These are phyloP conservation scores for Elsinoe perseae DNA, from an alignment of 2,329 filamentous ascomycete genomes.

Conservation along the genomic window DNA sequence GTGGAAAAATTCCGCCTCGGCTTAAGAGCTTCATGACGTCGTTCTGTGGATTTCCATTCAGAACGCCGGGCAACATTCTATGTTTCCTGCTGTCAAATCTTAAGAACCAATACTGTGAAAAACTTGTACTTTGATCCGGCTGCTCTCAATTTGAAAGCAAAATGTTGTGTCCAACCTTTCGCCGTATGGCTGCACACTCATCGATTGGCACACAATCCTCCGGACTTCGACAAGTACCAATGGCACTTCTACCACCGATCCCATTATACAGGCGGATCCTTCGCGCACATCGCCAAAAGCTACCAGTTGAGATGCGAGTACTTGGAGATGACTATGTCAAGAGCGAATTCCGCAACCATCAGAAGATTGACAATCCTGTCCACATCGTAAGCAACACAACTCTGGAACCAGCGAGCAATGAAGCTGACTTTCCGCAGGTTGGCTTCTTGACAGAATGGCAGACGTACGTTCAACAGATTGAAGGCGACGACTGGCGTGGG, in stretches of 20 bases:
- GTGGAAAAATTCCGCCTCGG: slow-evolving; percentile 7
- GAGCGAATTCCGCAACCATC: slow-evolving; percentile 80
- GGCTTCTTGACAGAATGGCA: slow-evolving; percentile 98
- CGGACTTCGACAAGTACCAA: slow-evolving; percentile 38
- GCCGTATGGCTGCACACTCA: slow-evolving; percentile 29
- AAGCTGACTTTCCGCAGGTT: slow-evolving; percentile 50
- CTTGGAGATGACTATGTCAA: slow-evolving; percentile 92
- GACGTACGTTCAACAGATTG: slow-evolving; percentile 82
- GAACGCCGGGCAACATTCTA: neutral
- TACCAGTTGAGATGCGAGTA: slow-evolving; percentile 65
- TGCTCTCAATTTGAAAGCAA: no score
- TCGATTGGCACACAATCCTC: slow-evolving; percentile 27
- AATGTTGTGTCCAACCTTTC: neutral
- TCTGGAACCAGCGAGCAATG: neutral
- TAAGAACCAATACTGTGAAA: no score
- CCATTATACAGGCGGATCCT: slow-evolving; percentile 82
- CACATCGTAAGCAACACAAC: slow-evolving; percentile 62
- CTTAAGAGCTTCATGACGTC: slow-evolving; percentile 9
- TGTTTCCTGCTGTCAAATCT: neutral
- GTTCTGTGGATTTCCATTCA: neutral
- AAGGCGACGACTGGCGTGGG: slow-evolving; percentile 77
- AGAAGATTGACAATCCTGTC: slow-evolving; percentile 76
- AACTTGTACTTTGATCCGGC: no score
- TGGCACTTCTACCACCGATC: slow-evolving; percentile 77
- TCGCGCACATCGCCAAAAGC: slow-evolving; percentile 71